A percentile compares a stretch with the other conserved stretches of the same genome.
These are phyloP conservation scores for Irpex sp. DNA, from an alignment of 1,284 basidiomycete species.

Conservation along the genomic window DNA sequence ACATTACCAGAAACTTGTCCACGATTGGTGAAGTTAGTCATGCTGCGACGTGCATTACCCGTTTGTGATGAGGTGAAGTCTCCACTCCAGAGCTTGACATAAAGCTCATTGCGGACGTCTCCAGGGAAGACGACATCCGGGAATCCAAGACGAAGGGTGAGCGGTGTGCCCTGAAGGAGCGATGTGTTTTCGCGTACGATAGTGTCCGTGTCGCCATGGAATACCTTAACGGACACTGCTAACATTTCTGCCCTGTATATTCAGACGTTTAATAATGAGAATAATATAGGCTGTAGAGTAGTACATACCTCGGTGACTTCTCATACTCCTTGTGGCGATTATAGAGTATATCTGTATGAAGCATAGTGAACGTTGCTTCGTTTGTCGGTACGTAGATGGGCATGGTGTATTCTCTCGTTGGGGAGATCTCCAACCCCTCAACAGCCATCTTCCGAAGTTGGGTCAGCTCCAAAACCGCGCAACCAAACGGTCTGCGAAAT, in stretches of 20 bases:
- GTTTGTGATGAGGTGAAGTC: slow-evolving; percentile 64
- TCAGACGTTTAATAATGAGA: not conserved
- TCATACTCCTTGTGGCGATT: slow-evolving; percentile 80
- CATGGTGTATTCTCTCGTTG: slow-evolving; percentile 78
- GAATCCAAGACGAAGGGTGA: slow-evolving; percentile 90
- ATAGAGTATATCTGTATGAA: slow-evolving; percentile 93
- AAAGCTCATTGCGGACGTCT: slow-evolving; percentile 90
- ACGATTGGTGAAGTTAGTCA: slow-evolving; percentile 53
- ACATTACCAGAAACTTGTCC: slow-evolving; percentile 65
- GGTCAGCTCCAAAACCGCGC: slow-evolving; percentile 86
- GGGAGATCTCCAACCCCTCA: slow-evolving; percentile 58
- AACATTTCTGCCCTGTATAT: slow-evolving; percentile 74
- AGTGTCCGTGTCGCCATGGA: slow-evolving; percentile 76
- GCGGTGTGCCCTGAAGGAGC: slow-evolving; percentile 78
- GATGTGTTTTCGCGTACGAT: slow-evolving; percentile 85
- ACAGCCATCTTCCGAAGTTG: slow-evolving; percentile 67
- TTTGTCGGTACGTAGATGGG: slow-evolving; percentile 85
- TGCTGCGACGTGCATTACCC: slow-evolving; percentile 52
- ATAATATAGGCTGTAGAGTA: not conserved
- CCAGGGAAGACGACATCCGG: slow-evolving; percentile 96
- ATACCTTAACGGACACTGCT: slow-evolving; percentile 86
- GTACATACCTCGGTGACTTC: slow-evolving; percentile 73
- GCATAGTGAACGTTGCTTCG: slow-evolving; percentile 86
- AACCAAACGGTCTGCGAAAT: slow-evolving; percentile 89
- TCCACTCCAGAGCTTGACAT: slow-evolving; percentile 91